A percentile compares a stretch with the other conserved stretches of the same genome.
Evolutionary conservation across 495 filamentous ascomycete species (phyloP).

Genomic region (Chaetomidium leptoderma): DNA sequence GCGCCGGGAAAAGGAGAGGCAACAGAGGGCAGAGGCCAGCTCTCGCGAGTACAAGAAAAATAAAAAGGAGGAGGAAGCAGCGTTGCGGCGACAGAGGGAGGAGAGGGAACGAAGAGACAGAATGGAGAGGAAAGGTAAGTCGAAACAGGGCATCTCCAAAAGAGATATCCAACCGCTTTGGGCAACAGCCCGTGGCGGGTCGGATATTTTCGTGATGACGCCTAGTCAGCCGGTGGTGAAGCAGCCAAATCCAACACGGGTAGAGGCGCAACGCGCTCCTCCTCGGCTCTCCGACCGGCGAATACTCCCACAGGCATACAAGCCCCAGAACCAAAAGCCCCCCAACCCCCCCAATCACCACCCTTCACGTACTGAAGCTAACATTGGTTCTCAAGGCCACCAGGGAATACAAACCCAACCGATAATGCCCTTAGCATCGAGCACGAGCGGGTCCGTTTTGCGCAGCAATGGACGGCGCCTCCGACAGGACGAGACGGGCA

Average conservation of each 20-base stretch:
- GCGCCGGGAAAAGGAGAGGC: not conserved
- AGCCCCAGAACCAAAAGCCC: too few species aligned
- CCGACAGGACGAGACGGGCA: not conserved
- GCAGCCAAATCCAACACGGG: not conserved
- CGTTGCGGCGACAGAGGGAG: not conserved
- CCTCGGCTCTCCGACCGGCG: not conserved
- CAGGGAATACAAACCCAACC: not conserved
- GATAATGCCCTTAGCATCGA: not conserved
- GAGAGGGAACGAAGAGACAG: not conserved
- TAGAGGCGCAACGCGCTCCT: not conserved
- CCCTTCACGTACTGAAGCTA: not conserved
- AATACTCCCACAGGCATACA: not conserved
- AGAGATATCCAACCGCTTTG: not conserved
- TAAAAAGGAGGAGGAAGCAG: conserved; percentile 3
- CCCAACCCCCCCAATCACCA: not conserved
- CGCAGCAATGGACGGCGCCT: not conserved
- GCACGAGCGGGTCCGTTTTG: not conserved
- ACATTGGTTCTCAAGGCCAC: not conserved
- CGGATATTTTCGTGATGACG: not conserved
- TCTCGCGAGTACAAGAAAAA: not conserved
- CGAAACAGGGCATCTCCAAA: not conserved
- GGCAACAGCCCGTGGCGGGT: not conserved
- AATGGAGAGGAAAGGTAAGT: conserved; percentile 2
- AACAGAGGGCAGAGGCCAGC: not conserved
- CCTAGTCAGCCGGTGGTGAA: not conserved